A percentile compares a stretch with the other conserved stretches of the same genome.
Conservation (phyloP, 164 flowering plant genomes). For the Houttuynia cordata region DNA sequence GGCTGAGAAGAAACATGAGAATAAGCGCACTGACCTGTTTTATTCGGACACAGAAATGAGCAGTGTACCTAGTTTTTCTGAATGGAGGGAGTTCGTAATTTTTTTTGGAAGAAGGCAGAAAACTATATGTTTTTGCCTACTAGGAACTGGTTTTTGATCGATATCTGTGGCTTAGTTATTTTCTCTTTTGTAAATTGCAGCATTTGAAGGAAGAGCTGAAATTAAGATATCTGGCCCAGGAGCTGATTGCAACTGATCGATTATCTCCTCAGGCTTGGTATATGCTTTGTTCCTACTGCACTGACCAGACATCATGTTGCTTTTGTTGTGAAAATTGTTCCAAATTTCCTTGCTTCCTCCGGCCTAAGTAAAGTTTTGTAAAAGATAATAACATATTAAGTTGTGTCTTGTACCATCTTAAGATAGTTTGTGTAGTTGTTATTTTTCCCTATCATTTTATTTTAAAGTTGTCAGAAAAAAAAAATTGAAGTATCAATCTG, state of each 20-base stretch:
- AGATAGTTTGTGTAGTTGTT: not conserved
- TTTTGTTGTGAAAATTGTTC: not conserved
- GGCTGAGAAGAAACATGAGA: too few species aligned
- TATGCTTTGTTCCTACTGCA: slow-evolving; percentile 8
- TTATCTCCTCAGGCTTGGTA: slow-evolving; percentile 98
- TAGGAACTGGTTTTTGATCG: not conserved
- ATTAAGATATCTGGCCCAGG: slow-evolving; percentile 91
- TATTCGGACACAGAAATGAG: too few species aligned
- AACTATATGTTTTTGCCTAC: too few species aligned
- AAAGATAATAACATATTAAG: not conserved
- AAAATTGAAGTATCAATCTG: slow-evolving; percentile 1
- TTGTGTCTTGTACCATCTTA: not conserved
- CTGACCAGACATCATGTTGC: not conserved
- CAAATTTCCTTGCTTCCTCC: not conserved
- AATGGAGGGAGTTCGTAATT: too few species aligned
- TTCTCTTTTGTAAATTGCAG: slow-evolving; percentile 23
- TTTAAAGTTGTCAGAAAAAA: too few species aligned
- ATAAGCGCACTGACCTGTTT: too few species aligned
- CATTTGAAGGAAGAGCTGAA: slow-evolving; percentile 98
- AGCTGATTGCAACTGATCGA: slow-evolving; percentile 81
- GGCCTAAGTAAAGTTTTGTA: not conserved
- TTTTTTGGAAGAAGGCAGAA: too few species aligned
- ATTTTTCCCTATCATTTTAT: too few species aligned
- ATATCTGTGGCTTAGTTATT: not conserved
- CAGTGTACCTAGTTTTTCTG: too few species aligned